Conservation (phyloP, 2,329 filamentous ascomycete genomes). For the Chaetomium sp. region DNA sequence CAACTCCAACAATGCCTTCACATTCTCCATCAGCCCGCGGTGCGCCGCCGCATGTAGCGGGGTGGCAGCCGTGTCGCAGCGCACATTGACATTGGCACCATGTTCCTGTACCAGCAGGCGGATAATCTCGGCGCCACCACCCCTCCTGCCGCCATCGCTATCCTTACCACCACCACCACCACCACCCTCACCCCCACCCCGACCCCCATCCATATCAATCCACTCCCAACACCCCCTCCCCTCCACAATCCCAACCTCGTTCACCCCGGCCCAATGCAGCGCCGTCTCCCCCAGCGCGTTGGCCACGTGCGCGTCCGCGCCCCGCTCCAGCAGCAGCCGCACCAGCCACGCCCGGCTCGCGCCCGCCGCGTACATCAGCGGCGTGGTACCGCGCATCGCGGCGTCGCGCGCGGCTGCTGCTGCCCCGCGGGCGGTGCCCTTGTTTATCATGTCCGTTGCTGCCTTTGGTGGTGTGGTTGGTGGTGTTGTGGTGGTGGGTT, state of each 20-base stretch:
- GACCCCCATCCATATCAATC: neutral
- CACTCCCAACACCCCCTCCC: neutral
- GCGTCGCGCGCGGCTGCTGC: neutral
- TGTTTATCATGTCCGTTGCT: neutral
- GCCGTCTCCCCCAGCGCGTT: conserved; percentile 16
- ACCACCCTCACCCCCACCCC: neutral
- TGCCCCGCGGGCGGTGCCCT: neutral
- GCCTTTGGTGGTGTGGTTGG: neutral
- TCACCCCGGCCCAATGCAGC: conserved; percentile 19
- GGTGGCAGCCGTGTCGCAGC: neutral
- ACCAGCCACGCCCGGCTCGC: neutral
- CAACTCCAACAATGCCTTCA: neutral
- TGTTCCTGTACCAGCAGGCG: neutral
- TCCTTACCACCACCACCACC: too few species aligned
- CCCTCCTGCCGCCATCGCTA: too few species aligned
- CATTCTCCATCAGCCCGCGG: neutral
- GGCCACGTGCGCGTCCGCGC: neutral
- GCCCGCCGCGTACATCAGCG: conserved; percentile 17
- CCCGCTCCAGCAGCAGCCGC: neutral
- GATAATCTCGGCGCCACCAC: neutral
- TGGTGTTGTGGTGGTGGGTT: neutral
- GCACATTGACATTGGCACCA: neutral
- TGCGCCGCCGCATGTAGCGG: neutral
- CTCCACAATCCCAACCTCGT: neutral
- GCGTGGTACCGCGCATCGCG: conserved; percentile 1